Conservation (phyloP, 1,284 basidiomycete species). For the Ustilago vetiveriae region DNA sequence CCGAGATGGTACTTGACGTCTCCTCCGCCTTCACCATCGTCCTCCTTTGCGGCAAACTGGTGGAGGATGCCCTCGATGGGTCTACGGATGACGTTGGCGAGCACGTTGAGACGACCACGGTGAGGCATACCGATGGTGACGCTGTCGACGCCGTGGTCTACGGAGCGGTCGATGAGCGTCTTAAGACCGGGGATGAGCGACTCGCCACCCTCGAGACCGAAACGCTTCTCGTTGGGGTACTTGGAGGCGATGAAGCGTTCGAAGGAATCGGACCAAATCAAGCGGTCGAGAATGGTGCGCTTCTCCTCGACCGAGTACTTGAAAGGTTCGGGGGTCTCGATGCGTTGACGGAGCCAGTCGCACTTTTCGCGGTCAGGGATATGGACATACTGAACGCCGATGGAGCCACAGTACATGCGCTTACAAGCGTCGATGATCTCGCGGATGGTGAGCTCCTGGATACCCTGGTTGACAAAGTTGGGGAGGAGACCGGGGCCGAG, state of each 20-base stretch:
- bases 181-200: constrained; percentile 99
- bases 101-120: constrained; percentile 95
- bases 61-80: constrained; percentile 98
- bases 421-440: constrained; percentile 93
- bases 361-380: constrained; percentile 98
- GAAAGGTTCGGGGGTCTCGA: constrained; percentile 97
- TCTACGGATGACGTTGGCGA: constrained; percentile 98
- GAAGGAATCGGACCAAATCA: constrained; percentile 99
- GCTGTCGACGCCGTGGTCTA: constrained; percentile 93
- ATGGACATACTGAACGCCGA: constrained; percentile 97
- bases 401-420: constrained; percentile 92
- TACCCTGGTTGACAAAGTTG: constrained; percentile 83
- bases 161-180: constrained; percentile 95
- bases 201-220: constrained; percentile 98
- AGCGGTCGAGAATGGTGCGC: constrained; percentile 96
- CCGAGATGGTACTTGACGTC: constrained; percentile 99
- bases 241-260: constrained; percentile 99
- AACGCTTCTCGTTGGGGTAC: constrained; percentile 99
- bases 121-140: constrained; percentile 99
- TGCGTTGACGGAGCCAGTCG: constrained; percentile 97
- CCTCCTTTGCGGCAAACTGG: constrained; percentile 79
- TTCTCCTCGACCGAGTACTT: constrained; percentile 98
- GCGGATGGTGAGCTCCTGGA: constrained; percentile 86
- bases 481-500: constrained; percentile 96
- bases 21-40: constrained; percentile 75